Evolutionary conservation across 805 yeast genomes (phyloP), one percentile per base, ranked within the genome.

Genomic region (Yarrowia sp.): DNA sequence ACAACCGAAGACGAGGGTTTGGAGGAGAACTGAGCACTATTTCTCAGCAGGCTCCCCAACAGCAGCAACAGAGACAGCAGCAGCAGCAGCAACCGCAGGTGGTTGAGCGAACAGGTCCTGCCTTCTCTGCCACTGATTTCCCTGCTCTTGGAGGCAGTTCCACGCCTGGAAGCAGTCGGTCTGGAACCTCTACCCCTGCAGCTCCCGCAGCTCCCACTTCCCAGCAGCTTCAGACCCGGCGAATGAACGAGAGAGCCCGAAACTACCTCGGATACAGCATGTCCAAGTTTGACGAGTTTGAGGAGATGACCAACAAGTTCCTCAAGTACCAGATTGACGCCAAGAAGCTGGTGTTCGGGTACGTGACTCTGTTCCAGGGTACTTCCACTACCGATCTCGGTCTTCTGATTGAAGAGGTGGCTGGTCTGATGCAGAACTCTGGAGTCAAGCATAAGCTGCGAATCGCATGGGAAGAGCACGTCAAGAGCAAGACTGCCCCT

Each of bases 241-340:
- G 97, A 72, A 82, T 92, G 38, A 94, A 90, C 71, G 97, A 91
- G 76, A 82, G 97, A 74, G 97, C 97, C 1, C 87, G 89, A 75
- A 92, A 90, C 76, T 90, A 91, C 75, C 78, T 90, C 66, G 82
- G 85, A 65, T 86, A 88, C 72, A 82, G 87, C 38, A 76, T 77
- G 12, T 76, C 78, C 8, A 80, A 80, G 9, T 81, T 87, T 71
- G 79, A 80, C 9, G 74, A 79, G 65, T 92, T 91, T 76, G 75
- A 78, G 35, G 76, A 78, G 1, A 70, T 85, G 14, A 89, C 88
- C 73, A 78, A 78, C 19, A 75, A 79, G 11, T 90, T 79, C 74
- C 81, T 82, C 46, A 76, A 82, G 38, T 82, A 82, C 49, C 78
- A 80, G 22, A 72, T 89, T 1, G 76, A 82, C 7, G 87, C 89